Percentiles rank a stretch among this genome's conserved stretches.
These are phyloP conservation scores for Cyclocybe aegerita DNA, from an alignment of 768 basidiomycete species.

Conservation along the genomic window DNA sequence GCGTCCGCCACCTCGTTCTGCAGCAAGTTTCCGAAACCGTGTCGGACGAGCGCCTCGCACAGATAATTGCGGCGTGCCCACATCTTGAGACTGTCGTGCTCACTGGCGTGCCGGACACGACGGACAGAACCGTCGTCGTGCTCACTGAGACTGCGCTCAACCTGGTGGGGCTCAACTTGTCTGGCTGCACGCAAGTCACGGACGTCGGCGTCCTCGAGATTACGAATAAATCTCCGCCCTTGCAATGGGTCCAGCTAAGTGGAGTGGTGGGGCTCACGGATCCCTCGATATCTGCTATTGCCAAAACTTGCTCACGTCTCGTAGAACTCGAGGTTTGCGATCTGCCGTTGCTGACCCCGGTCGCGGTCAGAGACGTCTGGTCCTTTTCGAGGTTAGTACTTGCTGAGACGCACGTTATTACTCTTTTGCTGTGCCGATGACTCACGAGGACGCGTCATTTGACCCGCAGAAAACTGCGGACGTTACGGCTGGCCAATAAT, in stretches of 20 bases:
- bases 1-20: conserved; percentile 61
- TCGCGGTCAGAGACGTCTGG: conserved; percentile 80
- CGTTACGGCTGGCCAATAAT: conserved; percentile 78
- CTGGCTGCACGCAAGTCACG: conserved; percentile 72
- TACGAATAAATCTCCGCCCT: conserved; percentile 60
- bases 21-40: conserved; percentile 39
- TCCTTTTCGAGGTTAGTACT: conserved; percentile 58
- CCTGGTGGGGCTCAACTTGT: conserved; percentile 75
- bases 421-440: background rate
- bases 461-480: conserved; percentile 59
- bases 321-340: conserved; percentile 79
- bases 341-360: conserved; percentile 65
- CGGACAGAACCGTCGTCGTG: conserved; percentile 66
- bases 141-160: conserved; percentile 63
- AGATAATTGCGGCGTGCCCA: conserved; percentile 56
- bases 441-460: conserved; percentile 2
- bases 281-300: conserved; percentile 64
- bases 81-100: conserved; percentile 69
- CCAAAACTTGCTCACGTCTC: conserved; percentile 71
- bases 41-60: conserved; percentile 59
- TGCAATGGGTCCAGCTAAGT: conserved; percentile 76
- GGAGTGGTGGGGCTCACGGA: conserved; percentile 64
- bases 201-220: conserved; percentile 78
- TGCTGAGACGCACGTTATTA: background rate
- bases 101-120: conserved; percentile 63